Evolutionary conservation across 1,284 basidiomycete species (phyloP), one percentile per base, ranked within the genome.

Genomic region (Limonomyces culmigenus): DNA sequence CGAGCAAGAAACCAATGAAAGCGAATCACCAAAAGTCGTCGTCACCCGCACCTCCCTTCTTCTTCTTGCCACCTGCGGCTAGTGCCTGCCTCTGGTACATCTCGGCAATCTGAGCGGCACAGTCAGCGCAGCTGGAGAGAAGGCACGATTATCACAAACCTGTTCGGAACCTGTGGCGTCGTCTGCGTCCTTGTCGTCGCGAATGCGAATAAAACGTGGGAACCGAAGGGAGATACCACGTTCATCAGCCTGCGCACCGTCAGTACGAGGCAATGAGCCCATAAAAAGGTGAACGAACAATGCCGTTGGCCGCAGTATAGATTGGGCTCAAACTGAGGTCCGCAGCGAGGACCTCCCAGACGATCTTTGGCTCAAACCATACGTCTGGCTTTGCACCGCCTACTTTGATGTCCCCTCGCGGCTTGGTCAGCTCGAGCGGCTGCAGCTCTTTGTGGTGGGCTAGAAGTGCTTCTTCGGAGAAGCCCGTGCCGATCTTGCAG

Each of bases 401-500:
- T 29, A 80, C 56, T 53, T 91, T 88, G 47, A 87, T 59, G 52
- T 85, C 74, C 29, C 80, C 74, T 46, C 92, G 63, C 41, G 70
- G 62, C 38, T 75, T 78, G 13, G 57, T 58, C 29, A 67, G 53
- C 54, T 93, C 87, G 25, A 92, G 64, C 3, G 79, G 74, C 46
- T 86, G 77, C 23, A 98, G 69, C 17, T 69, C 64, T n/a, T 78
- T 70, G 53, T 85, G 83, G 49, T 93, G 87, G n/a, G 67, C 55
- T 47, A 84, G 75, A 25, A 98, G 60, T 40, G 73, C 65, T 53
- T 96, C 89, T 47, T 99, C 95, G 36, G 81, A 85, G 60, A 99
- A 98, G 0, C 95, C 95, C 0, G 95, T 99, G 2, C 95, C 95
- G 45, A 98, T 95, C 59, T 98, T 98, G 70, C 95, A 98, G 38